Conservation (phyloP, 305 asterid species). For the Caryopteris hybrid region DNA sequence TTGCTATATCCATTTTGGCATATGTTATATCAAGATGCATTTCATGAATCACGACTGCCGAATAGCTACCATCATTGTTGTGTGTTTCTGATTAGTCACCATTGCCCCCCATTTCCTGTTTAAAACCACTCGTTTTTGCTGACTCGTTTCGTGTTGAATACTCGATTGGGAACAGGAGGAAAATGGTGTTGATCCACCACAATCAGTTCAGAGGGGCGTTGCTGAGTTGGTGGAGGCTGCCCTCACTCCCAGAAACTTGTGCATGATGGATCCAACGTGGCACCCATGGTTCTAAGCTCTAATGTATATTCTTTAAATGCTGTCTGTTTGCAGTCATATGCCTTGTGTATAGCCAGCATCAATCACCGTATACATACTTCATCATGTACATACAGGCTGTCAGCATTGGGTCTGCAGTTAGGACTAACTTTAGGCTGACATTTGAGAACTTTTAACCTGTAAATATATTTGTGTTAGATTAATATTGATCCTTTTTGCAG, state of each 20-base stretch:
- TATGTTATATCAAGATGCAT: too few species aligned
- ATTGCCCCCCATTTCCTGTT: neutral
- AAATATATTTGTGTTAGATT: conserved; percentile 6
- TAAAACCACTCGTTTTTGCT: neutral
- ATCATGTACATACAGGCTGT: conserved; percentile 10
- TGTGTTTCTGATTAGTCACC: too few species aligned
- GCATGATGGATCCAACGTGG: conserved; percentile 99
- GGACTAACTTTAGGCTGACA: neutral
- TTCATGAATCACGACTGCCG: too few species aligned
- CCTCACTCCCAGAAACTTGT: conserved; percentile 82
- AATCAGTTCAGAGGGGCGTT: conserved; percentile 92
- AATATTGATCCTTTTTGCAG: neutral
- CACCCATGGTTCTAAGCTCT: conserved; percentile 87
- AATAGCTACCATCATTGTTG: too few species aligned
- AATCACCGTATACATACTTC: neutral
- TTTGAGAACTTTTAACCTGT: neutral
- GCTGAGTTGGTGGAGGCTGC: conserved; percentile 96
- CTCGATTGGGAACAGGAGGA: conserved; percentile 51
- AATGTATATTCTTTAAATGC: neutral
- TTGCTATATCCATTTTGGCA: too few species aligned
- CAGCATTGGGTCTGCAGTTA: neutral
- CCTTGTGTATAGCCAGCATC: conserved; percentile 10
- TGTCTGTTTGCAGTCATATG: neutral
- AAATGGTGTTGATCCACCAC: conserved; percentile 87
- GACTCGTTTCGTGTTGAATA: neutral